Base-by-base conservation (phyloP, 176 grass and related monocot genomes). In the Bolboschoenus planiculmis region DNA sequence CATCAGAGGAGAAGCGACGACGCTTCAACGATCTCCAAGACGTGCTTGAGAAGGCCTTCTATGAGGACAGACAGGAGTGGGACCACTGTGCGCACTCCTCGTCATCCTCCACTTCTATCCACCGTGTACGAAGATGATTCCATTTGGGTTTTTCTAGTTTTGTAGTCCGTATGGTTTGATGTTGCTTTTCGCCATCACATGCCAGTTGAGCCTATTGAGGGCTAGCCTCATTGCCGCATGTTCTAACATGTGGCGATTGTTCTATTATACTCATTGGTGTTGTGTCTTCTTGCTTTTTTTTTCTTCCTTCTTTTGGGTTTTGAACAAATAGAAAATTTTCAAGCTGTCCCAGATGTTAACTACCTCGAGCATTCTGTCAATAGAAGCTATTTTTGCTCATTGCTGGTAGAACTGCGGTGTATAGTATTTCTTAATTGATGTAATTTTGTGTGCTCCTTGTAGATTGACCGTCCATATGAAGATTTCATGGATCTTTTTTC, bases 21-120 rank as follows among this genome's bases (percentile, higher is more conserved):
- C 91, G 85, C 34, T 93, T 83, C 35, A 59, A 88, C 8, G 93
- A 96, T 40, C 60, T 99, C 61, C 93, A 96, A 50, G 86, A 91
- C 53, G 26, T 85, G 11, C 8, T 99, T 20, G 40, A 66, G 14
- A 90, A 83, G 83, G 97, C 93, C 8, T 99, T 99, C 87, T 36
- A 71, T 3, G 89, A 91, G 91, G 97, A 99, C 83, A 95, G 83
- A 55, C 88, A 93, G 79, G 90, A 93, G 59, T 24, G 15, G n/a
- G 50, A 75, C 34, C 82, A 70, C 80, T 91, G 89, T 1, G 51
- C 39, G 1, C 57, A 82, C 7, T 87, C 87, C 11, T 86, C 94
- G 0, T 90, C 86, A 3, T 89, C 92, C 0, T 88, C 88, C 4
- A 65, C 58, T 1, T 85, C 89, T 0, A 83, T 88, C 27, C 37